Evolutionary conservation across 768 basidiomycete species (phyloP).

Genomic region (Russula sp.): DNA sequence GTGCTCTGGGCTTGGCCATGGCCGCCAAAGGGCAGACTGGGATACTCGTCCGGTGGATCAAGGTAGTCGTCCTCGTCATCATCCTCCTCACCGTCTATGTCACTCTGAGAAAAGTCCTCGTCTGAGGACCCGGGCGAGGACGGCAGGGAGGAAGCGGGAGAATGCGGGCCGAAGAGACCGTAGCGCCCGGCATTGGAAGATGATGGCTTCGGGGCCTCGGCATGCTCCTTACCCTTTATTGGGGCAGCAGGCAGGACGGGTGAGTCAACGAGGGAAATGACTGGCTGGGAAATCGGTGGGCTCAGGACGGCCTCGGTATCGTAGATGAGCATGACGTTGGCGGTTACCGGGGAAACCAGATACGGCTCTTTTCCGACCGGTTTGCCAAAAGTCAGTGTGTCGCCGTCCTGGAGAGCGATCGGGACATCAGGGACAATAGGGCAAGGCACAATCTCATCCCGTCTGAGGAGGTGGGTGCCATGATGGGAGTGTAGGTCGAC

Average conservation of each 20-base stretch:
- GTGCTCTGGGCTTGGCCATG: conserved; percentile 6
- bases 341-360: conserved; percentile 56
- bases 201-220: conserved; percentile 26
- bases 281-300: neutral
- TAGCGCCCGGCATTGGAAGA: conserved; percentile 48
- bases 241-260: conserved; percentile 5
- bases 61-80: conserved; percentile 51
- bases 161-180: conserved; percentile 39
- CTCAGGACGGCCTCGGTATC: conserved; percentile 15
- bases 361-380: conserved; percentile 56
- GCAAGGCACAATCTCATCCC: conserved; percentile 41
- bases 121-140: conserved; percentile 32
- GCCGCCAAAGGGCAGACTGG: conserved; percentile 1
- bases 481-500: conserved; percentile 70
- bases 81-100: conserved; percentile 6
- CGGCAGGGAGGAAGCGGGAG: conserved; percentile 36
- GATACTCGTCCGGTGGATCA: conserved; percentile 26
- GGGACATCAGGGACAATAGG: conserved; percentile 49
- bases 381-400: conserved; percentile 72
- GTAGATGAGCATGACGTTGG: conserved; percentile 49
- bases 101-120: conserved; percentile 25
- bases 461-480: conserved; percentile 59
- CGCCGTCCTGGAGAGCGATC: conserved; percentile 54
- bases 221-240: conserved; percentile 25
- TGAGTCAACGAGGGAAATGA: conserved; percentile 15